Percentiles rank a stretch among this genome's conserved stretches.
Conservation (phyloP, 2,329 filamentous ascomycete genomes). For the Aureobasidium leucospermi region DNA sequence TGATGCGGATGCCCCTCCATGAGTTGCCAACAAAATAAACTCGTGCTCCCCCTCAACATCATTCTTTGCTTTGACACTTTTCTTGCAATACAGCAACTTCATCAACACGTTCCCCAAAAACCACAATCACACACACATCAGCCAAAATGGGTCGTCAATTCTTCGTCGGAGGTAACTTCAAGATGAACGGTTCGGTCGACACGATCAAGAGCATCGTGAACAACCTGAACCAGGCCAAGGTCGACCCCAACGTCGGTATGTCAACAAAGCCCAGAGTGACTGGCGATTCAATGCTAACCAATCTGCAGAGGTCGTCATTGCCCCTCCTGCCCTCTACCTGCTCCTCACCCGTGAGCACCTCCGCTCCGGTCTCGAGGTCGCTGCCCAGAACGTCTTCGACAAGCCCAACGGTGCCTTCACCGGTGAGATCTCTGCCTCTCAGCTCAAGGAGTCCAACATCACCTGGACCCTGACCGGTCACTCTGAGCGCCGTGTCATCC, state of each 20-base stretch:
- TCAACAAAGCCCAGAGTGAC: slow-evolving; percentile 19
- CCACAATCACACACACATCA: neutral
- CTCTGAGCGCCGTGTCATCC: slow-evolving; percentile 86
- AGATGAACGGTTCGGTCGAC: slow-evolving; percentile 95
- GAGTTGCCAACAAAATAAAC: slow-evolving; percentile 11
- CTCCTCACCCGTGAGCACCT: slow-evolving; percentile 74
- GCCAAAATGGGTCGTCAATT: slow-evolving; percentile 35
- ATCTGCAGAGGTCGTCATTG: slow-evolving; percentile 79
- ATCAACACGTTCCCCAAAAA: neutral
- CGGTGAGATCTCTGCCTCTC: slow-evolving; percentile 86
- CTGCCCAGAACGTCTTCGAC: slow-evolving; percentile 95
- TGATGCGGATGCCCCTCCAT: slow-evolving; percentile 12
- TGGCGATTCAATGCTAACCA: slow-evolving; percentile 4
- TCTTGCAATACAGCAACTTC: neutral
- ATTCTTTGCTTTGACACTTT: slow-evolving; percentile 3
- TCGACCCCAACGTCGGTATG: slow-evolving; percentile 69
- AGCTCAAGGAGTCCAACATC: slow-evolving; percentile 83
- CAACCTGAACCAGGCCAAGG: slow-evolving; percentile 77
- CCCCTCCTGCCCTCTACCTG: slow-evolving; percentile 86
- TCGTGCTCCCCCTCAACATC: slow-evolving; percentile 8
- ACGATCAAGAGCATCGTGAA: slow-evolving; percentile 86
- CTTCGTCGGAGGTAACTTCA: slow-evolving; percentile 84
- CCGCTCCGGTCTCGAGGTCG: slow-evolving; percentile 70
- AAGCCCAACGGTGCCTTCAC: slow-evolving; percentile 63
- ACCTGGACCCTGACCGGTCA: slow-evolving; percentile 90